phyloP scores from a whole-genome alignment of 306 rosid species.

The Corylus heterophylla region DNA sequence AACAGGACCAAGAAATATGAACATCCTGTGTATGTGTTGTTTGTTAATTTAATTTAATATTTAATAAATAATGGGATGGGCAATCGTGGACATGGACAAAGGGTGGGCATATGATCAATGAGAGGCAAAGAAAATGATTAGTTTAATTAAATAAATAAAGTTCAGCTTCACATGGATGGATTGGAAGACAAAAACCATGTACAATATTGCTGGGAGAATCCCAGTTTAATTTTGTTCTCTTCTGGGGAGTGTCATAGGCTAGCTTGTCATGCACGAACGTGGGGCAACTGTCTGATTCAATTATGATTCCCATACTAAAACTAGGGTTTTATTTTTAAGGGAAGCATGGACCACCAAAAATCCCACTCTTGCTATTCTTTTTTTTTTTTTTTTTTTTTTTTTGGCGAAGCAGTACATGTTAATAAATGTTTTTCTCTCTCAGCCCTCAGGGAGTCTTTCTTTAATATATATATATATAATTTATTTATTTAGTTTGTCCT shows the following conservation, averaged over 20 bases:
- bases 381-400: too few species aligned
- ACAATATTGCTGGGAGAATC: slow-evolving; percentile 60
- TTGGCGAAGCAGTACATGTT: too few species aligned
- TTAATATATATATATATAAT: not conserved
- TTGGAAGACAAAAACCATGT: slow-evolving; percentile 47
- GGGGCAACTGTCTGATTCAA: slow-evolving; percentile 56
- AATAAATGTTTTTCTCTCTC: not conserved
- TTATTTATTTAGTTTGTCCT: not conserved
- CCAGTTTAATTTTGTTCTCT: slow-evolving; percentile 68
- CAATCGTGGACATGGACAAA: slow-evolving; percentile 48
- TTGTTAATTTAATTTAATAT: slow-evolving; percentile 13
- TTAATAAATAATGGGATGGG: not conserved
- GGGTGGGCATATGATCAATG: slow-evolving; percentile 43
- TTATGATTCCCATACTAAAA: slow-evolving; percentile 17
- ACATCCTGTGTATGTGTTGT: not conserved
- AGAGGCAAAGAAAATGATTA: slow-evolving; percentile 9
- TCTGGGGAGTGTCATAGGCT: slow-evolving; percentile 34
- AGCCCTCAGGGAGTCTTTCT: not conserved
- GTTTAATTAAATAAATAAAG: slow-evolving; percentile 14
- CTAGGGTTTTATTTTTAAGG: slow-evolving; percentile 2
- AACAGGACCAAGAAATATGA: not conserved
- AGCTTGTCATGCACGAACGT: slow-evolving; percentile 62
- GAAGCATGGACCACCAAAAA: slow-evolving; percentile 19
- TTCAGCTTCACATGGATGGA: slow-evolving; percentile 70
- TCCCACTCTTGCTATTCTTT: slow-evolving; percentile 14